Evolutionary conservation across 2,329 filamentous ascomycete species (phyloP).

Genomic region (Alternaria panax): DNA sequence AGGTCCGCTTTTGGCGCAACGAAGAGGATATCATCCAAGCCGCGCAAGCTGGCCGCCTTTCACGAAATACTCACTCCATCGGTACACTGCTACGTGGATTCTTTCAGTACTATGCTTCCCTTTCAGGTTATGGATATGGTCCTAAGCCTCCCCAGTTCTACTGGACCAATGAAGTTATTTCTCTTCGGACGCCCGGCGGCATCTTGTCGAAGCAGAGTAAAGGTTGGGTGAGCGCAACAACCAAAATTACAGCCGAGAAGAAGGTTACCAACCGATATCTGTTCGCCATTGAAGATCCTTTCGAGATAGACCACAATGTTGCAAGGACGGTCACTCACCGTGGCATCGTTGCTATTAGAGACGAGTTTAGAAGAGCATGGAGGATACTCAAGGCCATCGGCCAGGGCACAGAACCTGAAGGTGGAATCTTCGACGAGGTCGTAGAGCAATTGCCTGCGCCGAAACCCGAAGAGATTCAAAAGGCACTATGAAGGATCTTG

Average conservation of each 20-base stretch:
- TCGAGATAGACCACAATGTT: conserved; percentile 87
- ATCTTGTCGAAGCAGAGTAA: conserved; percentile 77
- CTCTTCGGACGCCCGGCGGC: conserved; percentile 74
- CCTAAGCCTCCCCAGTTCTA: conserved; percentile 67
- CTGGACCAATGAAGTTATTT: conserved; percentile 82
- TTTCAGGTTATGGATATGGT: conserved; percentile 40
- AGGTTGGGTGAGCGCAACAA: conserved; percentile 85
- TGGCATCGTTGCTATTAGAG: conserved; percentile 80
- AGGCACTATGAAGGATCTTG: background rate
- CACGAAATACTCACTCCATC: conserved; percentile 72
- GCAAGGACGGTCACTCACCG: conserved; percentile 84
- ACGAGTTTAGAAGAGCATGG: conserved; percentile 85
- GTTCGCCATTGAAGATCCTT: conserved; percentile 91
- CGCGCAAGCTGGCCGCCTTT: conserved; percentile 66
- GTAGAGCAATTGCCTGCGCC: conserved; percentile 26
- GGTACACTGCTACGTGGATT: conserved; percentile 80
- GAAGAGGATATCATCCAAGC: conserved; percentile 72
- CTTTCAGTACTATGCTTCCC: conserved; percentile 83
- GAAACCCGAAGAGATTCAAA: conserved; percentile 5
- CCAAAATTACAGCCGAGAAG: conserved; percentile 66
- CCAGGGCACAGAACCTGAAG: conserved; percentile 35
- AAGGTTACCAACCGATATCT: conserved; percentile 82
- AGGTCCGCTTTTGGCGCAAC: conserved; percentile 80
- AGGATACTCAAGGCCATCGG: conserved; percentile 59
- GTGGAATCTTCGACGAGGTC: conserved; percentile 47